phyloP scores from a whole-genome alignment of 306 rosid genomes.

The Quercus ilex region DNA sequence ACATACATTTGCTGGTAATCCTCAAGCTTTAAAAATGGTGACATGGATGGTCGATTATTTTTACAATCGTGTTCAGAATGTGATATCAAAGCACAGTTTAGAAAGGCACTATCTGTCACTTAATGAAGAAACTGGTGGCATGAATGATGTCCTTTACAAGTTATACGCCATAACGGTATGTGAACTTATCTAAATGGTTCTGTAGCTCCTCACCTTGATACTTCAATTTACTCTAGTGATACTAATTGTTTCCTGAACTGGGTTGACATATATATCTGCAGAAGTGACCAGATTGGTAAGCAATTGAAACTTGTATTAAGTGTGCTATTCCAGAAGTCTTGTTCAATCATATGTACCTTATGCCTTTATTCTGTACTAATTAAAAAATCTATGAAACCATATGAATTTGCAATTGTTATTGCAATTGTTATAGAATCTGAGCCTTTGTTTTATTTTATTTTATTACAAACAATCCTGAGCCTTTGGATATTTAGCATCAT shows the following conservation, averaged over 20 bases:
- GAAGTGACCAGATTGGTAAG: background rate
- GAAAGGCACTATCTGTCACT: conserved; percentile 56
- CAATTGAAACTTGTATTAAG: background rate
- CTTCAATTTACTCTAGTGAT: background rate
- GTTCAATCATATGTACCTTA: background rate
- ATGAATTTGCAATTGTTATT: background rate
- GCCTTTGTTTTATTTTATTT: too few relatives aligned
- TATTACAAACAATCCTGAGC: too few relatives aligned
- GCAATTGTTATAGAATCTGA: too few relatives aligned
- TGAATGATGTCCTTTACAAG: conserved; percentile 92
- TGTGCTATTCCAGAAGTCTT: background rate
- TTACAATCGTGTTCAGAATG: conserved; percentile 75
- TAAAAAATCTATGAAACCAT: background rate
- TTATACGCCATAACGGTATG: conserved; percentile 69
- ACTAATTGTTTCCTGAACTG: background rate
- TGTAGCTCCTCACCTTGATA: conserved; percentile 7
- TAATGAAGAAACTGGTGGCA: conserved; percentile 94
- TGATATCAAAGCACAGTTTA: conserved; percentile 45
- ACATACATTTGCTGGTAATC: conserved; percentile 50
- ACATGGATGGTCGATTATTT: conserved; percentile 89
- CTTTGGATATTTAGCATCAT: background rate
- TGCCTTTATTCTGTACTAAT: background rate
- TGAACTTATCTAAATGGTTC: conserved; percentile 3
- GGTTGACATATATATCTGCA: background rate
- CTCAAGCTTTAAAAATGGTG: conserved; percentile 60